A percentile compares a stretch with the other conserved stretches of the same genome.
Evolutionary conservation across 1,139 yeast species (phyloP).

Genomic region (Martiniozyma asiatica): DNA sequence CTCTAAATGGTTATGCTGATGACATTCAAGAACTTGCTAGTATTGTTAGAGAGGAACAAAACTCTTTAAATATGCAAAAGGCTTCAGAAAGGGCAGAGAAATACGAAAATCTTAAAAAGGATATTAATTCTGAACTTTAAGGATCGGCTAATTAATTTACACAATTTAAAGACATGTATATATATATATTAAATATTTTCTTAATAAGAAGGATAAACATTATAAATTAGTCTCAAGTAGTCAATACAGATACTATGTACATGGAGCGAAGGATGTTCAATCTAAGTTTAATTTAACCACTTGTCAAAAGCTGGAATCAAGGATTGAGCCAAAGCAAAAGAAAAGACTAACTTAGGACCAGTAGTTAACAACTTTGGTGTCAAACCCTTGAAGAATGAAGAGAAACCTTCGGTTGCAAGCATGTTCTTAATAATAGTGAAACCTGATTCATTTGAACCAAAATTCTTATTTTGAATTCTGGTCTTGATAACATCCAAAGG

Average conservation of each 20-base stretch:
- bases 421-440: constrained; percentile 85
- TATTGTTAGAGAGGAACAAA: constrained; percentile 21
- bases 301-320: constrained; percentile 92
- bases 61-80: constrained; percentile 12
- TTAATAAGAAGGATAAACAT: too few relatives aligned
- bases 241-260: too few relatives aligned
- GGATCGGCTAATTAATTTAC: not conserved
- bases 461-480: constrained; percentile 92
- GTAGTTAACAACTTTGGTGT: constrained; percentile 94
- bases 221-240: too few relatives aligned
- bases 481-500: constrained; percentile 98
- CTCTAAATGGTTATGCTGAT: constrained; percentile 21
- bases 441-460: constrained; percentile 93
- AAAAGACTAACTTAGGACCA: constrained; percentile 95
- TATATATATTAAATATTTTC: too few relatives aligned
- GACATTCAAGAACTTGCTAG: constrained; percentile 16
- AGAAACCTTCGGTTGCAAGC: constrained; percentile 76
- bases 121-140: constrained; percentile 7
- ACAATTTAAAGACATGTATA: too few relatives aligned
- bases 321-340: constrained; percentile 92
- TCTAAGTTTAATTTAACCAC: constrained; percentile 13
- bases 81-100: constrained; percentile 16
- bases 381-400: constrained; percentile 94
- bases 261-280: too few relatives aligned
- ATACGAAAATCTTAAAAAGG: constrained; percentile 14